Evolutionary conservation across 192 early-diverging fungal genomes (phyloP).

Genomic region (Coemansia sp.): DNA sequence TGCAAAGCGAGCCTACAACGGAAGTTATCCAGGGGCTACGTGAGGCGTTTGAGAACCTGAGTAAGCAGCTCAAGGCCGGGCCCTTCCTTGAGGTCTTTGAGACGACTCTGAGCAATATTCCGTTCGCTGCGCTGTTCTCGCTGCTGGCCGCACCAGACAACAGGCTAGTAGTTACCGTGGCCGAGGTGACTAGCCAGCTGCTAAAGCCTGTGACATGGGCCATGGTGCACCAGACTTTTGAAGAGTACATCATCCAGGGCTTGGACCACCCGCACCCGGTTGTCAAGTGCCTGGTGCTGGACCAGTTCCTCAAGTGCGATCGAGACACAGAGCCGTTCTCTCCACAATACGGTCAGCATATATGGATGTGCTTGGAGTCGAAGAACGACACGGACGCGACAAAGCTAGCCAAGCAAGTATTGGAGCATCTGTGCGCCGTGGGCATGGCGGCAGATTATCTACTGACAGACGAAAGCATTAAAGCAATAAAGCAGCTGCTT

Average conservation of each 20-base stretch:
- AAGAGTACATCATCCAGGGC: conserved; percentile 55
- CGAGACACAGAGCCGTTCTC: conserved; percentile 38
- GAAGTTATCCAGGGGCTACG: conserved; percentile 42
- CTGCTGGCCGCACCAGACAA: conserved; percentile 49
- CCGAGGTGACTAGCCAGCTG: conserved; percentile 40
- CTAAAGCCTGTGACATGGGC: conserved; percentile 49
- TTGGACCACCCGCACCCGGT: conserved; percentile 46
- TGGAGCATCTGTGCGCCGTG: conserved; percentile 25
- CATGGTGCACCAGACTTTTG: conserved; percentile 52
- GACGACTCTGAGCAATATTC: conserved; percentile 46
- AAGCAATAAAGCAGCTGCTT: conserved; percentile 21
- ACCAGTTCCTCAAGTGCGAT: conserved; percentile 51
- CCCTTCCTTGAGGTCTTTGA: conserved; percentile 55
- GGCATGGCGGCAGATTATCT: conserved; percentile 39
- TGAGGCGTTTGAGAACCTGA: conserved; percentile 38
- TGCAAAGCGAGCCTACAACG: conserved; percentile 52
- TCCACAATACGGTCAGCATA: conserved; percentile 40
- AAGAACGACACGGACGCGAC: conserved; percentile 39
- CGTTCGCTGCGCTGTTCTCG: conserved; percentile 49
- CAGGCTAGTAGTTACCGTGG: conserved; percentile 41
- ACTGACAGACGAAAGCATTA: conserved; percentile 28
- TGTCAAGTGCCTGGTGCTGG: conserved; percentile 48
- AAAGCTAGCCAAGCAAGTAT: conserved; percentile 33
- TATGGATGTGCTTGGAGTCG: conserved; percentile 47
- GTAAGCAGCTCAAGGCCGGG: conserved; percentile 46